Evolutionary conservation across 495 filamentous ascomycete species (phyloP), one percentile per base, ranked within the genome.

Genomic region (Lasiosphaeriaceae sp.): DNA sequence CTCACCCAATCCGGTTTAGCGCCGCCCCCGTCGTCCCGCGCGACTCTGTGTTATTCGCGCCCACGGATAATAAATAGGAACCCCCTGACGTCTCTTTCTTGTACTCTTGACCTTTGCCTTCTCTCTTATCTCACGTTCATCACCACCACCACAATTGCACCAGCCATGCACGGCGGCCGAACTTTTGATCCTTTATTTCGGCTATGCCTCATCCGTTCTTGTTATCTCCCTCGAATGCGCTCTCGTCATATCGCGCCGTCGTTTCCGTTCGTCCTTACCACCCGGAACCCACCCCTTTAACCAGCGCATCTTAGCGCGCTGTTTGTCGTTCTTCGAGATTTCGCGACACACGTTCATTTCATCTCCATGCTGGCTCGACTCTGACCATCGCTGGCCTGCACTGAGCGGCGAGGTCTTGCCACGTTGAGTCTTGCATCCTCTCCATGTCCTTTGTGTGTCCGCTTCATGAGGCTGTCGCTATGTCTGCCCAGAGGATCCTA

Each of bases 111-210:
- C 46, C 46, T 48, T 48, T 48, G 46, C 23, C 46, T 29, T 29
- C 23, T 7, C 11, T 29, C n/a, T 47, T 7, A 26, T 29, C 46
- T 48, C 44, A 22, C 44, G 21, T 47, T 47, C 44, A 47, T 22
- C 44, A 47, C 44, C 44, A 47, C 46, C 26, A 31, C 26, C 46
- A 29, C 46, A 48, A 48, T 48, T 29, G 46, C 46, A 48, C 46
- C 46, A 48, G 46, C n/a, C 46, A 24, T 48, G 46, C 46, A 48
- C 46, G 21, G 46, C 46, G 46, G 46, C 46, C 46, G 46, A 20
- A 48, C 46, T 48, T 29, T 24, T 48, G 46, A 48, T 48, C 46
- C 46, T 48, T 48, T 16, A 48, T 48, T 48, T 48, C 22, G 23
- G 46, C 46, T 48, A 48, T 29, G 21, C 23, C 46, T 48, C 23